Conservation (phyloP, 2,329 filamentous ascomycete species). For the Neofusicoccum sp. region DNA sequence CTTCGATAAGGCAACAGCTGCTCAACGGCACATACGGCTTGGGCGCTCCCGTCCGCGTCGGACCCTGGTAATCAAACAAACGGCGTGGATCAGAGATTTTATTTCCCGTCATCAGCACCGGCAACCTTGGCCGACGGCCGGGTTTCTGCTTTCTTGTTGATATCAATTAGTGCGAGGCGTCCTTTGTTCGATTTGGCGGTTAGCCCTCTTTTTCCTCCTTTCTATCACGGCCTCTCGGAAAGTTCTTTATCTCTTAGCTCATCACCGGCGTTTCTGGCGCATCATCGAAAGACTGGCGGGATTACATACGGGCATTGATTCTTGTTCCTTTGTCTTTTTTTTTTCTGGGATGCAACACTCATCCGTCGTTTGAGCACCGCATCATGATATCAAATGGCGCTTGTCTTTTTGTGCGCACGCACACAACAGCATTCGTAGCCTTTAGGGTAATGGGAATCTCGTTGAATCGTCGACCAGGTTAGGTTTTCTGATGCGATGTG, state of each 20-base stretch:
- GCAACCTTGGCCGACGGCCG: not conserved
- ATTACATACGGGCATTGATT: not conserved
- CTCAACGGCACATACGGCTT: slow-evolving; percentile 57
- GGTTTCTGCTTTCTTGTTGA: slow-evolving; percentile 12
- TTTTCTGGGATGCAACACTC: not conserved
- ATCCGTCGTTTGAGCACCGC: slow-evolving; percentile 12
- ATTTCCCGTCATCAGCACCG: not conserved
- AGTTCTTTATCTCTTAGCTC: not conserved
- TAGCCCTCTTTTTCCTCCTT: not conserved
- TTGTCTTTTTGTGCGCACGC: not conserved
- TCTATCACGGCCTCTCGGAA: not conserved
- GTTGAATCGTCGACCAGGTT: not conserved
- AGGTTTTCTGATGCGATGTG: not conserved
- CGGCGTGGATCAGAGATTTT: not conserved
- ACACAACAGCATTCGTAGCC: slow-evolving; percentile 2
- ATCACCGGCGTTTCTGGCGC: slow-evolving; percentile 6
- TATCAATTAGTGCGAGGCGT: slow-evolving; percentile 12
- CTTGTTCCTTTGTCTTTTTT: not conserved
- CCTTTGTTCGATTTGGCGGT: not conserved
- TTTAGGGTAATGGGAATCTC: slow-evolving; percentile 11
- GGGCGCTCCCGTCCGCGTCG: slow-evolving; percentile 53
- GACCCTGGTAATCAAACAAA: slow-evolving; percentile 50
- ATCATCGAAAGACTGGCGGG: slow-evolving; percentile 4
- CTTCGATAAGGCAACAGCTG: slow-evolving; percentile 47
- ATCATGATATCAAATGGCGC: slow-evolving; percentile 13